Evolutionary conservation across 2,329 filamentous ascomycete species (phyloP).

Genomic region (Diaporthe citri): DNA sequence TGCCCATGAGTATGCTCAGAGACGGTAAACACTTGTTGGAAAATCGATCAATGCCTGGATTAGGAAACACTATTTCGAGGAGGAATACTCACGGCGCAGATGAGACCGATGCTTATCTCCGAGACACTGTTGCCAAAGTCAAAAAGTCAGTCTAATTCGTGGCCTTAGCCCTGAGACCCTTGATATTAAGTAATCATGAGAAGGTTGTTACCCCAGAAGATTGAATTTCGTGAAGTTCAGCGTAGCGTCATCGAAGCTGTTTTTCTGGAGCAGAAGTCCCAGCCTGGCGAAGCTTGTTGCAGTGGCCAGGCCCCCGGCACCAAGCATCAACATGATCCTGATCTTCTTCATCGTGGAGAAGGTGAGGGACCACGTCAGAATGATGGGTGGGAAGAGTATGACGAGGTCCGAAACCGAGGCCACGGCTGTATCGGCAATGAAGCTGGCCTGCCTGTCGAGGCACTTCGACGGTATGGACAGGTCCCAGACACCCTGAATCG

Average conservation of each 20-base stretch:
- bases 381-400: constrained; percentile 11
- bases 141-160: not conserved
- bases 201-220: not conserved
- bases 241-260: not conserved
- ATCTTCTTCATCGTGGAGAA: constrained; percentile 19
- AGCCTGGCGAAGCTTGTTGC: constrained; percentile 6
- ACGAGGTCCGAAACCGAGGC: not conserved
- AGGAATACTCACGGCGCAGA: not conserved
- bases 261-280: not conserved
- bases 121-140: not conserved
- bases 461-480: not conserved
- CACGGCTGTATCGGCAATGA: constrained; percentile 11
- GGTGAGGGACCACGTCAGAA: not conserved
- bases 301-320: constrained; percentile 1
- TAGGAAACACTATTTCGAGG: too few species aligned
- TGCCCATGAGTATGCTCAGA: not conserved
- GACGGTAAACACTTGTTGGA: not conserved
- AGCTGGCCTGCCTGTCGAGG: constrained; percentile 4
- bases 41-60: not conserved
- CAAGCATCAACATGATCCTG: constrained; percentile 3
- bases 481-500: constrained; percentile 12
- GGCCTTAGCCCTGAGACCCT: rapidly evolving
- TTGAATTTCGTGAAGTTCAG: constrained; percentile 6
- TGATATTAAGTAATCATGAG: too few species aligned
- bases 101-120: constrained; percentile 7